Base-by-base conservation (phyloP, 1,284 basidiomycete genomes). In the Boletellus deceptivus region DNA sequence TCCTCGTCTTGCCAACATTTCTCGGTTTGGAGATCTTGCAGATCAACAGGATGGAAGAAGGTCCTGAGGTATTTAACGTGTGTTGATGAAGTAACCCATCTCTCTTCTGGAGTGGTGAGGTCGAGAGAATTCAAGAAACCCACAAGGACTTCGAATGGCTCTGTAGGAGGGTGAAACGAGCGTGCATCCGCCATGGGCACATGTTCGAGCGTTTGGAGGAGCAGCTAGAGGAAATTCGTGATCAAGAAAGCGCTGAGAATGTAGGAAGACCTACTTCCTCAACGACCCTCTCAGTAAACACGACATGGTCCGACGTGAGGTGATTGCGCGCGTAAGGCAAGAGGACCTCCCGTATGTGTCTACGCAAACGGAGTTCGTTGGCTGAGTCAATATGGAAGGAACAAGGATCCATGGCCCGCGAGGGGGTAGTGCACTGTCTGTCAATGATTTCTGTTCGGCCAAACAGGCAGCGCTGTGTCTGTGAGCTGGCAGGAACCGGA, bases 281-380 rank as follows among this genome's bases (percentile, higher is more conserved):
- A 7, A 79, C 75, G 3, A 72, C 68, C 48, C 70, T 61, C 55
- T 79, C 71, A 3, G 82, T 83, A 59, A 76, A 80, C n/a, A 71
- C 63, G 35, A 80, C 65, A 61, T 85, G 76, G 59, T 84, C 72
- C 45, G 68, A 75, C 0, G 82, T 78, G 33, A 84, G 67, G 63
- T 86, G 78, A n/a, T 63, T 64, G 22, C 72, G 69, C 7, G 70
- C 75, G 57, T 86, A 86, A 38, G 76, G 70, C 17, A 78, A 67
- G 20, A 86, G 71, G 16, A 83, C 62, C 33, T 74, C 65, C 31
- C 73, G 77, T 50, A 86, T 77, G 58, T 84, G 82, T 45, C 56
- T 62, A 25, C 73, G 75, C 38, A 79, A 62, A 53, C 61, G 62
- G 13, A 62, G 44, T 54, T 62, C 68, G n/a, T 35, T 49, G 41